Evolutionary conservation across 257 asterid species (phyloP), one percentile per base, ranked within the genome.

Genomic region (Nyctanthes arbortristis): DNA sequence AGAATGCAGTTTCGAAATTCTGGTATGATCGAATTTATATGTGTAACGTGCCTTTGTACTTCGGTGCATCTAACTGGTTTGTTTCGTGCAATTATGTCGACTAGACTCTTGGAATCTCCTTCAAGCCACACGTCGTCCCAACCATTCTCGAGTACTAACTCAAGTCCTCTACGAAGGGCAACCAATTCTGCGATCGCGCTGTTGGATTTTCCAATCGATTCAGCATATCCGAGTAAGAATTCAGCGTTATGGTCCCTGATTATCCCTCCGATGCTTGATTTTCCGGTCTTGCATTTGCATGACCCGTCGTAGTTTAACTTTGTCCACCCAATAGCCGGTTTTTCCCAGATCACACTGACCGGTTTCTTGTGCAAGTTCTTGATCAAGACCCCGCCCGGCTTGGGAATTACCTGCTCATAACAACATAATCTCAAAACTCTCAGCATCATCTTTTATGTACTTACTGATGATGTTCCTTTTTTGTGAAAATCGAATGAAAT

Each of bases 291-390:
- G 80, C 79, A 74, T 67, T 83, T 87, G 89, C 90, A 89, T 0
- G 96, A 92, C 3, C 96, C 98, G 45, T 92, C 97, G 69, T 76
- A 90, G 83, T 89, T 92, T 22, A 85, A 40, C 57, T 89, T 92
- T 0, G 85, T 92, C 96, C 94, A 92, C 2, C 94, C 92, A 0
- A 40, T 63, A 20, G 78, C 69, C 27, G 96, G 97, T 45, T 78
- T 92, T 61, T 77, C 58, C 96, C 95, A 88, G 24, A 70, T 67
- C 65, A 84, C 89, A 22, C 70, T 67, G 29, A 82, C 49, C 3
- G 82, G 65, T 68, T 81, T 64, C 52, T 75, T 65, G 82, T 86
- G 96, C 81, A 79, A 76, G 27, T 80, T 79, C 60, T 87, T 77
- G 4, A 59, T 24, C 18, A 82, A 12, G 59, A 77, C 49, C 6